Percentiles rank a stretch among this genome's conserved stretches.
Conservation (phyloP, 2,329 filamentous ascomycete genomes). For the Calonectria pseudoreteaudii region DNA sequence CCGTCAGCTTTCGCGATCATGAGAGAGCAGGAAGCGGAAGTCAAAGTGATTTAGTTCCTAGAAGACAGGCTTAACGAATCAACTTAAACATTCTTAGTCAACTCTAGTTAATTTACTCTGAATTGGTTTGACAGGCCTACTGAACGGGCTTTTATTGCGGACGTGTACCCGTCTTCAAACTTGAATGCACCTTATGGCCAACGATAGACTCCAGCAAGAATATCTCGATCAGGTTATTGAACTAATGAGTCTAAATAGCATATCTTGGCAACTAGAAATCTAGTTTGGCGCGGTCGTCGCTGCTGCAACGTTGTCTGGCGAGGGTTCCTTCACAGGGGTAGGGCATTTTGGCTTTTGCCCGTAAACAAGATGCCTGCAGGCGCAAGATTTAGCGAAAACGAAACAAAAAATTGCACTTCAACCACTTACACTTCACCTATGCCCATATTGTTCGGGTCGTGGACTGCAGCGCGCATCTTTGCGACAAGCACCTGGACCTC, state of each 20-base stretch:
- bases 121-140: no score
- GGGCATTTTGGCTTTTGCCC: background rate
- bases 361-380: background rate
- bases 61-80: no score
- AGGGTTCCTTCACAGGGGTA: background rate
- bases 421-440: background rate
- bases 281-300: background rate
- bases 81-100: no score
- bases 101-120: no score
- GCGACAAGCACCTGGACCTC: slow-evolving; percentile 12
- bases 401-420: no score
- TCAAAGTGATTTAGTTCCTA: background rate
- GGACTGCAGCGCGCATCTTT: slow-evolving; percentile 6
- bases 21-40: background rate
- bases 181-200: background rate
- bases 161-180: no score
- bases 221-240: background rate
- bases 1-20: background rate
- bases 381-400: background rate
- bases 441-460: slow-evolving; percentile 4
- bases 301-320: background rate
- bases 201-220: background rate
- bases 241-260: background rate
- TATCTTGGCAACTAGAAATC: background rate
- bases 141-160: no score